Percentiles rank a stretch among this genome's conserved stretches.
Evolutionary conservation across 768 basidiomycete species (phyloP).

Genomic region (Tulasnella calospora): DNA sequence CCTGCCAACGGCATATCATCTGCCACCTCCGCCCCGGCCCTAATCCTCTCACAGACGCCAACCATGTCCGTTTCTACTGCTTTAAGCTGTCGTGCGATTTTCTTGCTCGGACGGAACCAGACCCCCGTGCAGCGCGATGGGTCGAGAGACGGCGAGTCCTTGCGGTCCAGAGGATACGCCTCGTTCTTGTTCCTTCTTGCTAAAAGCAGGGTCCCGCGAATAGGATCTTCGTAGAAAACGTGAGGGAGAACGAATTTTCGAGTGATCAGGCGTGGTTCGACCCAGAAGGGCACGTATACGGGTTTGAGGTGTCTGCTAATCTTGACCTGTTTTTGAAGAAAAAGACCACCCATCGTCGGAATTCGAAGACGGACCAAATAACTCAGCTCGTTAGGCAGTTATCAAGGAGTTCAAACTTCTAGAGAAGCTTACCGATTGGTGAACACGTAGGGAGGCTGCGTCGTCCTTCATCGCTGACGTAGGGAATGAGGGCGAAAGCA

Average conservation of each 20-base stretch:
- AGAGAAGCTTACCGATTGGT: no score
- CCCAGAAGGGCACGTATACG: not conserved
- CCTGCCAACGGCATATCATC: not conserved
- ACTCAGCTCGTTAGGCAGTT: no score
- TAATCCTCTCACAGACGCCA: not conserved
- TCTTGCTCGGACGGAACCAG: not conserved
- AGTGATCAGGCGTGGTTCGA: not conserved
- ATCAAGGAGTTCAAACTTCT: no score
- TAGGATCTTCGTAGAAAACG: not conserved
- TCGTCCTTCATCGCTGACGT: no score
- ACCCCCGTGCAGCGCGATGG: not conserved
- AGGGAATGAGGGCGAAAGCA: no score
- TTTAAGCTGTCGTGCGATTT: not conserved
- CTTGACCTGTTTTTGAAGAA: no score
- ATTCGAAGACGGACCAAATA: no score
- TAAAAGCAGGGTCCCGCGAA: not conserved
- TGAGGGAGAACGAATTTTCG: not conserved
- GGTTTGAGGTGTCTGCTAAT: no score
- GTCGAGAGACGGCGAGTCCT: not conserved
- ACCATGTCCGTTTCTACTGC: not conserved
- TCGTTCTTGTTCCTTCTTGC: not conserved
- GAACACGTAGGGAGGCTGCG: no score
- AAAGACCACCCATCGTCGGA: no score
- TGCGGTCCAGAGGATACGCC: not conserved
- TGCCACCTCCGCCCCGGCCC: not conserved